phyloP scores from a whole-genome alignment of 768 basidiomycete species.

The Collybia mongolica region DNA sequence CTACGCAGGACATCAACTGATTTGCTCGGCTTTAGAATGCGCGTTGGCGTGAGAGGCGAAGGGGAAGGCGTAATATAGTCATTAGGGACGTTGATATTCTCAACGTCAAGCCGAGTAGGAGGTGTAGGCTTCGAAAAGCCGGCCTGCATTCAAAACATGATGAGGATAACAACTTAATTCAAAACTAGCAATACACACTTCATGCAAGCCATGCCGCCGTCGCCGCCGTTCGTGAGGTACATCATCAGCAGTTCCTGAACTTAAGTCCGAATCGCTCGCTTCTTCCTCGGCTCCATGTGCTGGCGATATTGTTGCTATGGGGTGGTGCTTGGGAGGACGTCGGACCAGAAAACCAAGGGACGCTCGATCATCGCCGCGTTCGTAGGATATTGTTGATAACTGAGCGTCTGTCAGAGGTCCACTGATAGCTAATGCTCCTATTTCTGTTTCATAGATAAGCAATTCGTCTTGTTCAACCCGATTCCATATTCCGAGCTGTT shows the following conservation, averaged over 20 bases:
- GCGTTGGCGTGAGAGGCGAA: neutral
- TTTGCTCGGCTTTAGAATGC: conserved; percentile 2
- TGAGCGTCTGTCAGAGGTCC: conserved; percentile 12
- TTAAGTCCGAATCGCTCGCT: no score
- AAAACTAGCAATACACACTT: no score
- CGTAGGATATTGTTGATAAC: conserved; percentile 12
- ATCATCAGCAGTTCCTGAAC: no score
- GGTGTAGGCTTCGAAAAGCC: no score
- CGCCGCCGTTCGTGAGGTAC: no score
- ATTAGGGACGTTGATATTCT: no score
- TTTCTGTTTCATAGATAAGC: conserved; percentile 19
- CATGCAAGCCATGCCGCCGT: no score
- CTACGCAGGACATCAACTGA: conserved; percentile 12
- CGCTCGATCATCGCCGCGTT: conserved; percentile 15
- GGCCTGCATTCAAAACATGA: no score
- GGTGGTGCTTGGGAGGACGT: conserved; percentile 1
- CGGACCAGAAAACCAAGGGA: conserved; percentile 17
- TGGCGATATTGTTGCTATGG: conserved; percentile 3
- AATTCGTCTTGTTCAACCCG: conserved; percentile 10
- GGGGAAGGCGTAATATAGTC: neutral
- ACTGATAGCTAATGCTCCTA: conserved; percentile 16
- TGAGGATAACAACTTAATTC: no score
- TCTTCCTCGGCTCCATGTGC: neutral
- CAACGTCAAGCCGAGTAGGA: no score
- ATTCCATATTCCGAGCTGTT: conserved; percentile 15